A percentile compares a stretch with the other conserved stretches of the same genome.
Conservation (phyloP, 148 eudicot genomes). For the Selenicereus undatus region DNA sequence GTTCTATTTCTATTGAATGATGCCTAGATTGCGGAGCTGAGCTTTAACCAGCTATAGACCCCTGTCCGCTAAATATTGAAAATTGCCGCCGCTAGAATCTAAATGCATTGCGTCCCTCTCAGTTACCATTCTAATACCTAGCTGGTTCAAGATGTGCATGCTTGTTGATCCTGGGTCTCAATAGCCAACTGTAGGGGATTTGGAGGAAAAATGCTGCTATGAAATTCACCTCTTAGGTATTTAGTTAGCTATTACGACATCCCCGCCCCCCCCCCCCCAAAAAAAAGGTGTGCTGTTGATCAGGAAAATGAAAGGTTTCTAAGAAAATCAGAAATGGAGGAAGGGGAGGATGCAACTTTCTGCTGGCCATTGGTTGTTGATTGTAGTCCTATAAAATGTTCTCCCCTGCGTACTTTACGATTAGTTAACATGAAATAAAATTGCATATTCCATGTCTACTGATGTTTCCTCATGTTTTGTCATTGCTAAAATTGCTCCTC, state of each 20-base stretch:
- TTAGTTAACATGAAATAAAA: too few relatives aligned
- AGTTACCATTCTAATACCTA: not conserved
- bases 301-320: too few relatives aligned
- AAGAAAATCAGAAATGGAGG: not conserved
- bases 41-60: not conserved
- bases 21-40: not conserved
- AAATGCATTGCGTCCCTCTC: not conserved
- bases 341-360: not conserved
- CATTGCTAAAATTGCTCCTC: not conserved
- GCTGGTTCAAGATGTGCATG: not conserved
- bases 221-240: not conserved
- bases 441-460: too few relatives aligned
- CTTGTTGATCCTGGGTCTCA: not conserved
- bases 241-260: too few relatives aligned
- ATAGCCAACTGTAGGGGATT: not conserved
- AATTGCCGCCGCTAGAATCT: too few relatives aligned
- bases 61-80: too few relatives aligned
- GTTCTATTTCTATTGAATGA: too few relatives aligned
- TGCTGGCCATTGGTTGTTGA: too few relatives aligned
- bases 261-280: too few relatives aligned
- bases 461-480: not conserved
- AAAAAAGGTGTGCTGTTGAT: too few relatives aligned
- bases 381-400: too few relatives aligned
- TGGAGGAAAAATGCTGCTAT: not conserved
- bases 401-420: too few relatives aligned